Percentiles rank a stretch among this genome's conserved stretches.
phyloP scores from a whole-genome alignment of 768 basidiomycete genomes.

The Suillus occidentalis region DNA sequence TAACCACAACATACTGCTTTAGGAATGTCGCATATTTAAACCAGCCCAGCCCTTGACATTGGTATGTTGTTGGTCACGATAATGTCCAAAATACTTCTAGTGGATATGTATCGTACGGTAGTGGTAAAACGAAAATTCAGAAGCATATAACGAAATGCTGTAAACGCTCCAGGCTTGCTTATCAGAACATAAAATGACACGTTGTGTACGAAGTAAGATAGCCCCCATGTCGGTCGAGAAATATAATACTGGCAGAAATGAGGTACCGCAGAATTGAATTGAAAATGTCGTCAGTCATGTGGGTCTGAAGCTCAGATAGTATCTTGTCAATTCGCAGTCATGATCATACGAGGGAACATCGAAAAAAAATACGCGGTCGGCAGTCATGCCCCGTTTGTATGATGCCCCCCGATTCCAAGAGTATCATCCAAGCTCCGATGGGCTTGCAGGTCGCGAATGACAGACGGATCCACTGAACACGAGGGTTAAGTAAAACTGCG shows the following conservation, averaged over 20 bases:
- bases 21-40: not conserved
- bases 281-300: constrained; percentile 32
- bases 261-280: constrained; percentile 18
- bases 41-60: not conserved
- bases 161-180: constrained; percentile 23
- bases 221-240: constrained; percentile 17
- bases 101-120: constrained; percentile 28
- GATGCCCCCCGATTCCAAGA: constrained; percentile 28
- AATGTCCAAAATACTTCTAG: constrained; percentile 23
- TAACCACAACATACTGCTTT: constrained; percentile 24
- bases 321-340: constrained; percentile 25
- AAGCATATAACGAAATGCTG: constrained; percentile 25
- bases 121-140: constrained; percentile 13
- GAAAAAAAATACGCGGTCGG: constrained; percentile 15
- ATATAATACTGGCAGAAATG: constrained; percentile 11
- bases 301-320: constrained; percentile 12
- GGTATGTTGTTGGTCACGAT: constrained; percentile 16
- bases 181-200: constrained; percentile 2
- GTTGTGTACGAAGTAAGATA: constrained; percentile 11
- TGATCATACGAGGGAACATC: constrained; percentile 16
- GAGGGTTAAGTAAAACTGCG: constrained; percentile 17
- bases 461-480: constrained; percentile 77
- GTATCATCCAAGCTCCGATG: constrained; percentile 79
- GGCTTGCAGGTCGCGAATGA: constrained; percentile 84
- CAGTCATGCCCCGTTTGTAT: constrained; percentile 29